Evolutionary conservation across 176 grass and related monocot genomes (phyloP).

Genomic region (Hsuehochloa calcarea): DNA sequence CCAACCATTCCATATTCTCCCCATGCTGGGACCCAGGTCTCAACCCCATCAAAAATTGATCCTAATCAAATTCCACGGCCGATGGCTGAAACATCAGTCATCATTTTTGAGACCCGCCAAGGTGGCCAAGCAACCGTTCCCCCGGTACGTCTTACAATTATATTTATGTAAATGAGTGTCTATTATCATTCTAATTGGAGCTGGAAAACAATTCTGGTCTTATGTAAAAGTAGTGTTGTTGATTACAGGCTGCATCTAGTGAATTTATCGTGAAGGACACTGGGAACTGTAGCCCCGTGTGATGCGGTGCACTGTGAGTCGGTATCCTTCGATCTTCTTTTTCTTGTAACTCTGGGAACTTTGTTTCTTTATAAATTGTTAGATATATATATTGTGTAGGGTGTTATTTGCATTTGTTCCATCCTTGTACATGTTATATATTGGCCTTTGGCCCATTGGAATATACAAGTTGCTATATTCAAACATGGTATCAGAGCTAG

Average conservation of each 20-base stretch:
- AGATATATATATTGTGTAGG: too few relatives aligned
- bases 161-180: not conserved
- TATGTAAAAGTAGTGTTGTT: constrained; percentile 6
- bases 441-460: too few relatives aligned
- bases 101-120: constrained; percentile 73
- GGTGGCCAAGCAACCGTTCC: constrained; percentile 70
- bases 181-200: constrained; percentile 6
- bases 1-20: constrained; percentile 59
- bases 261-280: constrained; percentile 87
- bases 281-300: constrained; percentile 83
- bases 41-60: constrained; percentile 81
- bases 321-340: constrained; percentile 35
- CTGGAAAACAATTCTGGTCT: not conserved
- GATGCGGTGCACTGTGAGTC: constrained; percentile 84
- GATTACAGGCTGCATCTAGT: constrained; percentile 61
- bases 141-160: constrained; percentile 58
- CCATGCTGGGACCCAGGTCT: constrained; percentile 62
- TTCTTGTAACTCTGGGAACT: not conserved
- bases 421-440: too few relatives aligned
- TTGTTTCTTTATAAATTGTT: constrained; percentile 28
- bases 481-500: too few relatives aligned
- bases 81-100: constrained; percentile 54
- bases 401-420: too few relatives aligned
- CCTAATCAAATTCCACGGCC: constrained; percentile 88
- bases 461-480: too few relatives aligned